Base-by-base conservation (phyloP, 2,329 filamentous ascomycete species). In the Colletotrichum camelliae region DNA sequence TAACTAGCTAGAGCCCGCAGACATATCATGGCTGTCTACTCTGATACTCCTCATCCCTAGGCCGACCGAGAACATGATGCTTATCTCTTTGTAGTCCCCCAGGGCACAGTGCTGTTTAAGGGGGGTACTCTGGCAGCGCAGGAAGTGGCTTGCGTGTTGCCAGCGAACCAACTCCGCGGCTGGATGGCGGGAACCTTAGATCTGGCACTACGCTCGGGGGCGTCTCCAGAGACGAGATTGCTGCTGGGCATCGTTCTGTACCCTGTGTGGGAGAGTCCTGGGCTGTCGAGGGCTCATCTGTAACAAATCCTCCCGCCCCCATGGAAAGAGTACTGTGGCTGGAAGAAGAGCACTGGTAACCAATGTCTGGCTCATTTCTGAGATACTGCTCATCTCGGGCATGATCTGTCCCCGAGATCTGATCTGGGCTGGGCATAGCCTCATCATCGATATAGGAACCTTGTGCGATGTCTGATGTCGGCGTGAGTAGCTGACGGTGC, bases 141-240 rank as follows among this genome's bases (percentile, higher is more conserved):
- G 85, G 87, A 3, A 89, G 80, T 4, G 87, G 87, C 74, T 88
- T 88, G 48, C 86, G 83, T 15, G 81, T 78, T 29, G 79, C 18
- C 21, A 60, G 57, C 39, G 74, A 13, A 15, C 43, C 16, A 13
- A 48, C 39, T 10, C 71, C 67, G 21, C 62, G 65, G 8, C 37
- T 68, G 57, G 48, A 77, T 75, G 43, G 79, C 39, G 52, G 69
- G 48, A 65, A 66, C 10, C 52, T 66, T 29, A 61, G n/a, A 24
- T 68, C 57, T 61, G 72, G n/a, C 29, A 60, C n/a, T 10, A 35
- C 29, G 60, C 33, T 70, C 43, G 48, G 39, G 31, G 57, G 70
- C 37, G 12, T 74, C 65, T 31, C 39, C 18, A 43, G 18, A 43
- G n/a, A 31, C 7, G 55, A 15, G 5, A 31, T 52, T 67, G 9